Evolutionary conservation across 2,329 filamentous ascomycete species (phyloP).

Genomic region (Eurotiales sp.): DNA sequence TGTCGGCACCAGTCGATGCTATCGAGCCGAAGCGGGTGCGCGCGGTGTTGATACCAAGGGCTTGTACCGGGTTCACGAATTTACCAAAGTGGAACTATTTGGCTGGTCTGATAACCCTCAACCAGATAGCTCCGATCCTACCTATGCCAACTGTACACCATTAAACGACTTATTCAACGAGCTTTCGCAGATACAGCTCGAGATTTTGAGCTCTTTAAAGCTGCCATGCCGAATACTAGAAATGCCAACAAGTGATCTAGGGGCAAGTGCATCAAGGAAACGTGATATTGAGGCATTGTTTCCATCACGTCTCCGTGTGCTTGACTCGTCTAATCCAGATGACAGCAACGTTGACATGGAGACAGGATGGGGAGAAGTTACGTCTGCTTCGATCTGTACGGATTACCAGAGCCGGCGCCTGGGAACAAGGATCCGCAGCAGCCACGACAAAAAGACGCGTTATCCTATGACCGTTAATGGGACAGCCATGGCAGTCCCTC

Average conservation of each 20-base stretch:
- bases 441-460: constrained; percentile 46
- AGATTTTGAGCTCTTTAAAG: constrained; percentile 72
- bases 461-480: constrained; percentile 93
- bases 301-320: constrained; percentile 61
- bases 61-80: constrained; percentile 94
- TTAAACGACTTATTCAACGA: constrained; percentile 65
- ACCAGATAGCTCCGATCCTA: constrained; percentile 18
- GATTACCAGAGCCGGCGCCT: constrained; percentile 89
- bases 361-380: constrained; percentile 88
- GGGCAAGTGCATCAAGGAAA: constrained; percentile 82
- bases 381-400: constrained; percentile 83
- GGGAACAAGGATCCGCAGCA: constrained; percentile 65
- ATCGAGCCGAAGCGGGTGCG: constrained; percentile 89
- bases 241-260: constrained; percentile 86
- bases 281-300: constrained; percentile 93
- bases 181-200: constrained; percentile 80
- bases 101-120: constrained; percentile 69
- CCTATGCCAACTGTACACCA: constrained; percentile 9
- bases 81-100: constrained; percentile 98
- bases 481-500: constrained; percentile 85
- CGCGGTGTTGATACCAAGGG: constrained; percentile 89
- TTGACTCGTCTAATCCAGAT: constrained; percentile 12
- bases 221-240: constrained; percentile 85
- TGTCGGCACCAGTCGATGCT: constrained; percentile 86
- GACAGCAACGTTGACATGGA: constrained; percentile 33